A percentile compares a stretch with the other conserved stretches of the same genome.
These are phyloP conservation scores for Hemileccinum rubropunctum DNA, from an alignment of 768 basidiomycete species.

Conservation along the genomic window DNA sequence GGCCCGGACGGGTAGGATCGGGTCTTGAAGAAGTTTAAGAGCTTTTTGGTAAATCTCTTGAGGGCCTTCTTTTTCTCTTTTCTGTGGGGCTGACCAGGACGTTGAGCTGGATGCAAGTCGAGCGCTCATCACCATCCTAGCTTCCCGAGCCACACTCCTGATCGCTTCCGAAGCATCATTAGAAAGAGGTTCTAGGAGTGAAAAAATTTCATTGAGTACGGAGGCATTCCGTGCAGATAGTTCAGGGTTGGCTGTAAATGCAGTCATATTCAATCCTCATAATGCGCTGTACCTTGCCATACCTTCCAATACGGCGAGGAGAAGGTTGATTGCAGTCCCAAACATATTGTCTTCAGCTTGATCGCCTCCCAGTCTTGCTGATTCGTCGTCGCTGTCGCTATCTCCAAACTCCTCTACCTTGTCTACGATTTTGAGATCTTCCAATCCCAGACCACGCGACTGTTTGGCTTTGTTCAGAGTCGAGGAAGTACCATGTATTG, in stretches of 20 bases:
- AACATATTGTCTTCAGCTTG: conserved; percentile 61
- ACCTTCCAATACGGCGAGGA: conserved; percentile 90
- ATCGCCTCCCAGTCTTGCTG: conserved; percentile 36
- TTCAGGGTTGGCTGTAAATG: conserved; percentile 45
- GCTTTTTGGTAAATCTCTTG: conserved; percentile 83
- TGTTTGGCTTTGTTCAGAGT: conserved; percentile 2
- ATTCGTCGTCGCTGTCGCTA: conserved; percentile 57
- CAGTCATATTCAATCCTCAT: neutral
- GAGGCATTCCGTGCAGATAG: conserved; percentile 61
- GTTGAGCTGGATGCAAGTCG: conserved; percentile 64
- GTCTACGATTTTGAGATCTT: conserved; percentile 38
- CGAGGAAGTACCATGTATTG: neutral
- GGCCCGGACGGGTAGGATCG: conserved; percentile 89
- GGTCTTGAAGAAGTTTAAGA: conserved; percentile 84
- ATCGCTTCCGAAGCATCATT: conserved; percentile 47
- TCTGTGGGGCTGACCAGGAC: conserved; percentile 16
- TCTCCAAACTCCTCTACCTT: conserved; percentile 41
- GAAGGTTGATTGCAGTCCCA: conserved; percentile 73
- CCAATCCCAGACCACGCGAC: conserved; percentile 26
- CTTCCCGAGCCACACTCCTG: conserved; percentile 68
- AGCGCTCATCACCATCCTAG: conserved; percentile 79
- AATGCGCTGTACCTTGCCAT: conserved; percentile 3
- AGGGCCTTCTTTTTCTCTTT: conserved; percentile 26
- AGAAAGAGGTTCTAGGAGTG: conserved; percentile 57
- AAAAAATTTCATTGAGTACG: conserved; percentile 68